Percentiles rank a stretch among this genome's conserved stretches.
Evolutionary conservation across 768 basidiomycete species (phyloP).

Genomic region (Pseudohyphozyma bogoriensis): DNA sequence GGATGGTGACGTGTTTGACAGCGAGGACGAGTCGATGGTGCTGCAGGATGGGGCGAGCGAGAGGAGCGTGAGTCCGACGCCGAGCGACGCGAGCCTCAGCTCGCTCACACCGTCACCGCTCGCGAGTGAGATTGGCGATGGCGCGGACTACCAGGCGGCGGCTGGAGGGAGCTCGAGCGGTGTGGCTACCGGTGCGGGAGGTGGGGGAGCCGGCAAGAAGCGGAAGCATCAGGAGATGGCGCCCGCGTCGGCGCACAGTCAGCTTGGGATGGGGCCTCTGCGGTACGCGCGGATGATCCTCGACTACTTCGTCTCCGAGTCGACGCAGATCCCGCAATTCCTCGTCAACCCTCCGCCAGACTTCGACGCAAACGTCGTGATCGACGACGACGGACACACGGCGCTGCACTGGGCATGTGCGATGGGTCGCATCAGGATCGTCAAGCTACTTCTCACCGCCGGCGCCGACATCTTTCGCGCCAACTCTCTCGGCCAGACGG

Average conservation of each 20-base stretch:
- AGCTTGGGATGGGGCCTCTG: constrained; percentile 36
- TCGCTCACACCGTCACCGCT: constrained; percentile 93
- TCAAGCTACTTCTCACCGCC: constrained; percentile 83
- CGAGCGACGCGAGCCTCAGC: constrained; percentile 71
- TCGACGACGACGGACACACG: constrained; percentile 97
- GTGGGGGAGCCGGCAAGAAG: constrained; percentile 2
- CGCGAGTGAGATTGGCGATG: constrained; percentile 31
- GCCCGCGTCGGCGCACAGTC: constrained; percentile 12
- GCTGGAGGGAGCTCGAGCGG: constrained; percentile 12
- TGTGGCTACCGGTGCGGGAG: constrained; percentile 2
- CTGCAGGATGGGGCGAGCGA: constrained; percentile 38
- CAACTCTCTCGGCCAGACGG: constrained; percentile 92
- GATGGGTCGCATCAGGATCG: constrained; percentile 93
- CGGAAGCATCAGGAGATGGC: constrained; percentile 10
- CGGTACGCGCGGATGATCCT: constrained; percentile 85
- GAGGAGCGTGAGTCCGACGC: constrained; percentile 80
- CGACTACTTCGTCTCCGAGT: constrained; percentile 97
- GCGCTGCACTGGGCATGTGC: constrained; percentile 97
- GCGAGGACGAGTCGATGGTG: neutral
- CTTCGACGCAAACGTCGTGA: constrained; percentile 90
- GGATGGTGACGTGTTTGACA: neutral
- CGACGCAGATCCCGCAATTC: constrained; percentile 75
- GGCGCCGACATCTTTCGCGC: constrained; percentile 95
- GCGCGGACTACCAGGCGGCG: constrained; percentile 9
- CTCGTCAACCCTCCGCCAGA: constrained; percentile 78